Percentiles rank a stretch among this genome's conserved stretches.
Evolutionary conservation across 2,329 filamentous ascomycete genomes (phyloP).

Genomic region (Cercospora nicotianae): DNA sequence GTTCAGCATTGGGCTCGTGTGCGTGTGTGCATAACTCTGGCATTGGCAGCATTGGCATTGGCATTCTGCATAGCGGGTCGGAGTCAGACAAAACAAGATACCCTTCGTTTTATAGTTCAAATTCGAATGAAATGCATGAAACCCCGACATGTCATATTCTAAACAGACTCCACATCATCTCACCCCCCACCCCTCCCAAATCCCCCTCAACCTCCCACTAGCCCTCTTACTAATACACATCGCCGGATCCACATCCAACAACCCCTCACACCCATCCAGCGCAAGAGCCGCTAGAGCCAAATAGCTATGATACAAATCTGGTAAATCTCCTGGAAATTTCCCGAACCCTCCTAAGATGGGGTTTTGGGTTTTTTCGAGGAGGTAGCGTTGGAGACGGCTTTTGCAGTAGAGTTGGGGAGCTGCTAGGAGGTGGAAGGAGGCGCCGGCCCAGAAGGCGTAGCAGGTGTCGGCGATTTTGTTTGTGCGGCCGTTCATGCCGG

Average conservation of each 20-base stretch:
- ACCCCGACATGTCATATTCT: too few relatives aligned
- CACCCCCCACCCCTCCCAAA: constrained; percentile 32
- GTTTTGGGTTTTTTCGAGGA: constrained; percentile 85
- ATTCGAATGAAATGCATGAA: neutral
- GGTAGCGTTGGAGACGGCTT: constrained; percentile 59
- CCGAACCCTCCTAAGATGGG: constrained; percentile 58
- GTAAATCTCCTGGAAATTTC: constrained; percentile 48
- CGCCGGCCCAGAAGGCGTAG: constrained; percentile 90
- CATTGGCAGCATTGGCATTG: neutral
- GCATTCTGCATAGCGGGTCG: constrained; percentile 19
- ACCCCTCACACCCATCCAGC: constrained; percentile 61
- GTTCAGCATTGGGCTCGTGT: neutral
- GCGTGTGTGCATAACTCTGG: neutral
- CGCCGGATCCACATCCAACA: constrained; percentile 71
- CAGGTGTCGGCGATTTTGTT: constrained; percentile 95
- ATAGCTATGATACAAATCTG: constrained; percentile 83
- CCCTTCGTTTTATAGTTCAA: constrained; percentile 9
- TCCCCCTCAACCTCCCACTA: constrained; percentile 30
- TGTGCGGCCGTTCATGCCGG: constrained; percentile 84
- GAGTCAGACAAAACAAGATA: constrained; percentile 22
- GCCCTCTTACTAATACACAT: constrained; percentile 70
- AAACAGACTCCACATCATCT: neutral
- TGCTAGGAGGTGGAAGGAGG: constrained; percentile 48
- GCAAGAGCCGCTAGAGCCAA: constrained; percentile 80
- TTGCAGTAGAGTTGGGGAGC: constrained; percentile 25